Evolutionary conservation across 75 land plant species (phyloP), one percentile per base, ranked within the genome.

Genomic region (Selaginella tamariscina): DNA sequence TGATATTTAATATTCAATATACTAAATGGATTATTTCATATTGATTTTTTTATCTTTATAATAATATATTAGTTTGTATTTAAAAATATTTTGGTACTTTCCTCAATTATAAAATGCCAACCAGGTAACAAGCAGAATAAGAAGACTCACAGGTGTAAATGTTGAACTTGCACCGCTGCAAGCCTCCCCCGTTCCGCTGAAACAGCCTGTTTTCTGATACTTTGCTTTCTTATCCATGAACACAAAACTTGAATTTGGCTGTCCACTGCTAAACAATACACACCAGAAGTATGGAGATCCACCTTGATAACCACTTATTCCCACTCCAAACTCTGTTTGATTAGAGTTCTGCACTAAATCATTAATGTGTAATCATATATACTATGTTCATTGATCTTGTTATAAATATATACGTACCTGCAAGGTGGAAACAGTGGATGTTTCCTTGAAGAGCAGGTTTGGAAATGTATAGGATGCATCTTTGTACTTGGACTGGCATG

Each of bases 251-350:
- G 65, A 65, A 24, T 84, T 84, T 2, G 64, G 29, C 27, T 65
- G 71, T 2, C 88, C 90, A 65, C 56, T 73, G 77, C 87, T 81
- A 55, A 87, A 82, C 32, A 87, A 44, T 29, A 87, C 83, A 75
- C 90, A 87, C 87, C 88, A 87, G 70, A 87, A 87, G 64, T 80
- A 87, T 18, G 90, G 90, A 15, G 71, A 15, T 0, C 90, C 90
- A n/a, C 90, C 90, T 68, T 85, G 85, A 29, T 69, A 69, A 56
- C 90, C 88, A 68, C 77, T 82, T 18, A 87, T 82, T 0, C 81
- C 90, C 30, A 82, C 84, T 20, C 90, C 90, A 9, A 85, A 78
- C 73, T 87, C 77, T 0, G 88, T 85, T 71, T 87, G 85, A 54
- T 78, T 87, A 74, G 75, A 81, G 56, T 39, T 78, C 63, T 82